Base-by-base conservation (phyloP, 768 basidiomycete species). In the Boletus barrowsii region DNA sequence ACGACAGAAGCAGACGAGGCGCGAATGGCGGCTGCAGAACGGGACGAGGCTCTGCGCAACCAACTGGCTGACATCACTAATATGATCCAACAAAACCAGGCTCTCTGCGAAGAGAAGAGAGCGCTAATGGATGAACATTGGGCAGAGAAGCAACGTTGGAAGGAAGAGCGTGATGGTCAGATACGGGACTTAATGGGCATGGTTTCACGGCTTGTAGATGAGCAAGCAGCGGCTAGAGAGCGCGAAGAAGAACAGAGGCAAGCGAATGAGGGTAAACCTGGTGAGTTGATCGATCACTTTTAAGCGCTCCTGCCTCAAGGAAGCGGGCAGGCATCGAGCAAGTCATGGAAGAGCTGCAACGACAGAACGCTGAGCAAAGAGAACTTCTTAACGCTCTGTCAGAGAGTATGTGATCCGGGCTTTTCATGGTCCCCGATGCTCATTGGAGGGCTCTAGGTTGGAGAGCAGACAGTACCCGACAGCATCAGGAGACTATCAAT, bases 61-160 rank as follows among this genome's bases (percentile, higher is more conserved):
- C 88, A 90, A 59, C 68, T 93, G 14, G 72, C 67, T 5, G 89
- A 92, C 55, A 81, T 93, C 58, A 86, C 90, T 1, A 85, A 86
- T 57, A 66, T 90, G 49, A 75, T 92, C 14, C 83, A 87, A 52
- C 83, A 86, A 53, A 86, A 89, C 52, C 75, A 80, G 2, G 79
- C 83, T 33, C 75, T 79, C 46, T 77, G 79, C 35, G 79, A 82
- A 30, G 72, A 76, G 59, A 88, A 90, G 74, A 84, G 76, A 53
- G 76, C 77, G 13, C 53, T 80, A 17, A 76, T 78, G 73, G 86
- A 91, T 15, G 72, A 81, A 39, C 79, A 84, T 33, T 88, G 80
- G 76, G 75, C 73, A 9, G 83, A 83, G 57, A 90, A 90, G 68
- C 70, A 79, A 61, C 71, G 61, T 13, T 74, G 88, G 51, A 76